Evolutionary conservation across 441 rosid species (phyloP).

Genomic region (Arabidopsis hybrid): DNA sequence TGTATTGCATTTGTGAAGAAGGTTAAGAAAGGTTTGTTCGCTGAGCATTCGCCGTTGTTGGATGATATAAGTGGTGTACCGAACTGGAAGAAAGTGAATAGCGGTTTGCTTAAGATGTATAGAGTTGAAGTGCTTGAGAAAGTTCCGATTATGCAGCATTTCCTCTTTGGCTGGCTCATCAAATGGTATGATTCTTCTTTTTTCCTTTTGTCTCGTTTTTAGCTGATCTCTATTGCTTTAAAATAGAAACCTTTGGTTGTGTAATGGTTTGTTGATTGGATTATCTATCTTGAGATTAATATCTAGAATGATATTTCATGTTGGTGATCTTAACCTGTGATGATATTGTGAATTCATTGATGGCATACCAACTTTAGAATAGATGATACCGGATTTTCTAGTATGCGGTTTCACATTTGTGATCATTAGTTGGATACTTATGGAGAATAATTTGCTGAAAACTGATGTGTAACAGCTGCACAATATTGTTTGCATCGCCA

Average conservation of each 20-base stretch:
- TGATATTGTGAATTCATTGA: not conserved
- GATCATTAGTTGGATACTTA: not conserved
- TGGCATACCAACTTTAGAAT: not conserved
- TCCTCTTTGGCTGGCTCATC: constrained; percentile 86
- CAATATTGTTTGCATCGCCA: not conserved
- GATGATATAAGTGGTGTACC: constrained; percentile 95
- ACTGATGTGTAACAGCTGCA: not conserved
- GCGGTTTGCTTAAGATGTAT: constrained; percentile 95
- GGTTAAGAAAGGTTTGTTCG: constrained; percentile 84
- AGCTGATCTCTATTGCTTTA: not conserved
- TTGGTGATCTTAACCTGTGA: not conserved
- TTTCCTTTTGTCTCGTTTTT: constrained; percentile 14
- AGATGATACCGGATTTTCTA: not conserved
- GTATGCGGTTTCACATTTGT: not conserved
- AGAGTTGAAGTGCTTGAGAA: constrained; percentile 93
- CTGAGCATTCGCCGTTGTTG: constrained; percentile 86
- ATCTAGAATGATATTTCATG: not conserved
- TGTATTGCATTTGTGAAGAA: constrained; percentile 80
- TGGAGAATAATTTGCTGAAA: not conserved
- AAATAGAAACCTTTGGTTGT: not conserved
- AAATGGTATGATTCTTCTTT: constrained; percentile 62
- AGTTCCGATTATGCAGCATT: constrained; percentile 95
- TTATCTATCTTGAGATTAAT: constrained; percentile 2
- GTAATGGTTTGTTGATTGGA: constrained; percentile 14
- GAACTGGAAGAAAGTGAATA: constrained; percentile 89